phyloP scores from a whole-genome alignment of 2,329 filamentous ascomycete species.

The Fonsecaea erecta region DNA sequence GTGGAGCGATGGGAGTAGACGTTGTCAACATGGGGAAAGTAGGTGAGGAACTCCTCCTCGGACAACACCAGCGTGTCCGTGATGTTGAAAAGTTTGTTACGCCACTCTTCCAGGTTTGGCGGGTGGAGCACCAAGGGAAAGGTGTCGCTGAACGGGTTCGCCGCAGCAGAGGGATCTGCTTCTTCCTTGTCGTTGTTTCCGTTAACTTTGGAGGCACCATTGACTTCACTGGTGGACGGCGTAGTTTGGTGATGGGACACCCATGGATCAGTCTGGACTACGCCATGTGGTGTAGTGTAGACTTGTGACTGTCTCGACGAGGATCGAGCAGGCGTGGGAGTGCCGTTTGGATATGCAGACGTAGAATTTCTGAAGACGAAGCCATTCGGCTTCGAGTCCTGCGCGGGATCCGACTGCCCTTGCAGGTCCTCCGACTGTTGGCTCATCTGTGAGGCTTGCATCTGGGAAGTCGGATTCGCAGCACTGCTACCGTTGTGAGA shows the following conservation, averaged over 20 bases:
- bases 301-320: slow-evolving; percentile 25
- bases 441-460: slow-evolving; percentile 3
- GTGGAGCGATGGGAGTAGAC: slow-evolving; percentile 84
- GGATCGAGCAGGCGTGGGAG: slow-evolving; percentile 16
- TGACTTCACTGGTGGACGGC: slow-evolving; percentile 1
- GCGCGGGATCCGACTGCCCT: slow-evolving; percentile 6
- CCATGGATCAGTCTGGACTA: slow-evolving; percentile 31
- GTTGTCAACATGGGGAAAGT: slow-evolving; percentile 83
- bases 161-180: slow-evolving; percentile 18
- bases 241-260: slow-evolving; percentile 10
- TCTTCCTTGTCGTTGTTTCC: slow-evolving; percentile 14
- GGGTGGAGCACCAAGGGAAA: slow-evolving; percentile 60
- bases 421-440: slow-evolving; percentile 15
- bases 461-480: slow-evolving; percentile 7
- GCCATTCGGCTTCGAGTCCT: slow-evolving; percentile 17
- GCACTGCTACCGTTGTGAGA: slow-evolving; percentile 16
- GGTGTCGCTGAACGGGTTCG: slow-evolving; percentile 33
- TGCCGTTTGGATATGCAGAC: slow-evolving; percentile 32
- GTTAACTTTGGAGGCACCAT: not conserved
- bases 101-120: slow-evolving; percentile 70
- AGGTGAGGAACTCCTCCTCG: slow-evolving; percentile 76
- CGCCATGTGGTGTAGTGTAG: slow-evolving; percentile 30
- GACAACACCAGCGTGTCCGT: slow-evolving; percentile 73
- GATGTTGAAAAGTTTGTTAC: slow-evolving; percentile 74
- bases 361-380: slow-evolving; percentile 33